Evolutionary conservation across 257 asterid species (phyloP).

Genomic region (Ophiorrhiza pumila): DNA sequence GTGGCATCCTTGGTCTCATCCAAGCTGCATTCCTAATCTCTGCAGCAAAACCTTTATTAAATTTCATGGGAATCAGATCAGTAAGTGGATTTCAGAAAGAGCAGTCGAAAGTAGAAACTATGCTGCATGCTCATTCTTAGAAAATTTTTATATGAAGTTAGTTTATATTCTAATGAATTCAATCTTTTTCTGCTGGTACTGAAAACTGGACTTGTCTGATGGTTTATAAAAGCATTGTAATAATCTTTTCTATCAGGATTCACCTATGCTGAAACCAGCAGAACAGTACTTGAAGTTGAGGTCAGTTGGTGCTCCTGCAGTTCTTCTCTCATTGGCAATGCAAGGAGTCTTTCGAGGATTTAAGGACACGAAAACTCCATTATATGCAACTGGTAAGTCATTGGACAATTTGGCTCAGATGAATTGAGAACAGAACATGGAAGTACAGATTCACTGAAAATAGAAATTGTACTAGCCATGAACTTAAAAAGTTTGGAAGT

Average conservation of each 20-base stretch:
- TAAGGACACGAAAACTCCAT: constrained; percentile 75
- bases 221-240: neutral
- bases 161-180: no score
- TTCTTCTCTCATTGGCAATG: constrained; percentile 71
- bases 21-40: constrained; percentile 53
- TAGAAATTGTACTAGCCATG: neutral
- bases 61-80: constrained; percentile 69
- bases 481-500: neutral
- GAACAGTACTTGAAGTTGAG: constrained; percentile 55
- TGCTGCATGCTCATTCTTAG: no score
- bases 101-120: no score
- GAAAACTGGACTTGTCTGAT: neutral
- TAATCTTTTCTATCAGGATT: constrained; percentile 34
- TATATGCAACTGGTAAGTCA: constrained; percentile 59
- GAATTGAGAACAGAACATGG: neutral
- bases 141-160: no score
- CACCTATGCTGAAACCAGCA: constrained; percentile 58
- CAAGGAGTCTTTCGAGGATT: constrained; percentile 83
- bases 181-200: neutral
- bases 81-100: constrained; percentile 31
- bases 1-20: constrained; percentile 60
- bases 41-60: constrained; percentile 54
- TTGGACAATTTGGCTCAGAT: neutral
- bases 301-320: constrained; percentile 80
- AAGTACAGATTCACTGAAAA: neutral